phyloP scores from a whole-genome alignment of 768 basidiomycete genomes.

The Mycena galopus region DNA sequence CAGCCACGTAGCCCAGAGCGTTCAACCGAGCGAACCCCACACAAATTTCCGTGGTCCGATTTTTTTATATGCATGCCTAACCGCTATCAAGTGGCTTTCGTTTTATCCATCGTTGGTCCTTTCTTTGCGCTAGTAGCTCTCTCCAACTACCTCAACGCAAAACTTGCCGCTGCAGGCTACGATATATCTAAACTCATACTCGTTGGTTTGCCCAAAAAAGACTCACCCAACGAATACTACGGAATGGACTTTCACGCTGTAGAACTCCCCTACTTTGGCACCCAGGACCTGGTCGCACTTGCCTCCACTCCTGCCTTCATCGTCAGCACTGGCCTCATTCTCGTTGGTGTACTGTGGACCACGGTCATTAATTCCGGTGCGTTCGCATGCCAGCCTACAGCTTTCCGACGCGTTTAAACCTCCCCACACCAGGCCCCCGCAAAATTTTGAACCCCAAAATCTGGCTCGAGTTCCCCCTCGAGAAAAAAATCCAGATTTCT shows the following conservation, averaged over 20 bases:
- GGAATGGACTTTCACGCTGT: slow-evolving; percentile 49
- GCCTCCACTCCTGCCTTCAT: slow-evolving; percentile 62
- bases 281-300: slow-evolving; percentile 53
- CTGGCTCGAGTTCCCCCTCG: slow-evolving; percentile 88
- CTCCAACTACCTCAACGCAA: slow-evolving; percentile 55
- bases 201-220: slow-evolving; percentile 62
- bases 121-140: slow-evolving; percentile 62
- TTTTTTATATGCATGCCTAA: slow-evolving; percentile 67
- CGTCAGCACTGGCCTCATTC: slow-evolving; percentile 63
- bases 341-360: slow-evolving; percentile 64
- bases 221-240: slow-evolving; percentile 40
- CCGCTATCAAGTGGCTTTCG: slow-evolving; percentile 66
- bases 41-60: slow-evolving; percentile 1
- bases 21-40: neutral
- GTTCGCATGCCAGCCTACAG: slow-evolving; percentile 21
- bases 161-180: slow-evolving; percentile 68
- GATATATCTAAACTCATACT: slow-evolving; percentile 72
- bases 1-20: too few species aligned
- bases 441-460: slow-evolving; percentile 79
- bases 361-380: slow-evolving; percentile 62
- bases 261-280: slow-evolving; percentile 52
- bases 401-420: slow-evolving; percentile 34
- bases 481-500: slow-evolving; percentile 86
- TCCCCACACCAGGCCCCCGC: slow-evolving; percentile 47
- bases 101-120: slow-evolving; percentile 63